Evolutionary conservation across 2,329 filamentous ascomycete genomes (phyloP).

Genomic region (Colletotrichum sp.): DNA sequence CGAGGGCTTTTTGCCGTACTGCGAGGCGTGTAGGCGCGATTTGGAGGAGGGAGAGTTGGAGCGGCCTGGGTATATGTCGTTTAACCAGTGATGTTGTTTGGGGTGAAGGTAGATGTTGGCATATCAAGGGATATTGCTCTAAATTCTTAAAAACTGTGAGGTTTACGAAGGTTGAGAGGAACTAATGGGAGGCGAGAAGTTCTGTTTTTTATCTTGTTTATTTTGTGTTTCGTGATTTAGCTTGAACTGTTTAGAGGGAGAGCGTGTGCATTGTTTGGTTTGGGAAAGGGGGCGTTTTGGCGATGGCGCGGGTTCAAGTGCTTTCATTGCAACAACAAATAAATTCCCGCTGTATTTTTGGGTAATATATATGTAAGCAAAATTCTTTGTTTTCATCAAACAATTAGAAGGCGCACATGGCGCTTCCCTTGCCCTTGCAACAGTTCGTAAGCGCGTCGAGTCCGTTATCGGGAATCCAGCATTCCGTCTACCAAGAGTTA

Average conservation of each 20-base stretch:
- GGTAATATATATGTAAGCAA: background rate
- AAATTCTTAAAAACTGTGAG: no score
- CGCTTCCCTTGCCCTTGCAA: background rate
- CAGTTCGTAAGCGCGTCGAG: background rate
- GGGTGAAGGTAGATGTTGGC: no score
- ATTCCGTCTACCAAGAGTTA: background rate
- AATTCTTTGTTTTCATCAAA: no score
- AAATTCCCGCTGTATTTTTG: background rate
- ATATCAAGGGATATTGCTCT: no score
- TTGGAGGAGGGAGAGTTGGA: background rate
- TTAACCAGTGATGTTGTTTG: fast-evolving
- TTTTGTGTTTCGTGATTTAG: no score
- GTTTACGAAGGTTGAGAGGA: no score
- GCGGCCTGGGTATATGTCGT: background rate
- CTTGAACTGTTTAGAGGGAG: no score
- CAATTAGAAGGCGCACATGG: background rate
- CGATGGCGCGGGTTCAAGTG: fast-evolving
- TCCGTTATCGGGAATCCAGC: background rate
- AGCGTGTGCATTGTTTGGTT: fast-evolving
- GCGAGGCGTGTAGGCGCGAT: background rate
- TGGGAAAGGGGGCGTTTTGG: background rate
- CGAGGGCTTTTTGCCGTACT: background rate
- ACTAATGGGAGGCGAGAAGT: no score
- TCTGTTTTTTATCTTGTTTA: no score
- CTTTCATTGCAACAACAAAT: fast-evolving